Conservation (phyloP, 1,139 yeast species). For the Insectozyma bohioensis region DNA sequence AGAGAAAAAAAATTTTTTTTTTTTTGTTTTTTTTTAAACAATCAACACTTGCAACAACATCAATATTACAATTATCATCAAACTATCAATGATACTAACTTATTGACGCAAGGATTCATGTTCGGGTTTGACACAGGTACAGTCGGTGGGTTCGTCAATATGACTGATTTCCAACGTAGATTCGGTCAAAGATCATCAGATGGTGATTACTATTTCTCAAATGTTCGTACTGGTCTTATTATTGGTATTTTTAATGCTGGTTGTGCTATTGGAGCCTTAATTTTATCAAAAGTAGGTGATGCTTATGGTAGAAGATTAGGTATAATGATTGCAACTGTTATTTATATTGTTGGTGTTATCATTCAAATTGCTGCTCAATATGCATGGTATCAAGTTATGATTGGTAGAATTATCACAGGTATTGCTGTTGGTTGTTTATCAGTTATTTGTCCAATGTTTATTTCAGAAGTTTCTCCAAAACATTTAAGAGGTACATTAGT, state of each 20-base stretch:
- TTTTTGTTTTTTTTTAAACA: too few relatives aligned
- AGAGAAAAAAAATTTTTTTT: too few relatives aligned
- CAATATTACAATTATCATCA: too few relatives aligned
- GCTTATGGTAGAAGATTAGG: constrained; percentile 53
- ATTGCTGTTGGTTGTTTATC: constrained; percentile 70
- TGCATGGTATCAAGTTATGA: constrained; percentile 51
- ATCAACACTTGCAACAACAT: too few relatives aligned
- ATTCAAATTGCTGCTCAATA: constrained; percentile 45
- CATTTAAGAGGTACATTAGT: constrained; percentile 71
- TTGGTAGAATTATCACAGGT: constrained; percentile 70
- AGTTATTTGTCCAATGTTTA: constrained; percentile 67
- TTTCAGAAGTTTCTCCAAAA: constrained; percentile 70
- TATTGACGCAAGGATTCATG: too few relatives aligned
- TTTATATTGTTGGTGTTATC: constrained; percentile 51
- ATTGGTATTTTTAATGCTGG: constrained; percentile 70
- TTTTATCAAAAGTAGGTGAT: constrained; percentile 56
- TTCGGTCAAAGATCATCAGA: constrained; percentile 42
- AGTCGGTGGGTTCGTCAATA: constrained; percentile 64
- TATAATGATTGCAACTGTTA: constrained; percentile 41
- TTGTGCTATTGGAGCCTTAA: constrained; percentile 69
- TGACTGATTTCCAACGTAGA: constrained; percentile 47
- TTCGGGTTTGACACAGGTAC: constrained; percentile 80
- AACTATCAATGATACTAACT: too few relatives aligned
- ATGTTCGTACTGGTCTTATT: constrained; percentile 53
- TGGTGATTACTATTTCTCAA: constrained; percentile 36